A percentile compares a stretch with the other conserved stretches of the same genome.
These are phyloP conservation scores for Rhododendron mucronatum DNA, from an alignment of 148 eudicot species.

Conservation along the genomic window DNA sequence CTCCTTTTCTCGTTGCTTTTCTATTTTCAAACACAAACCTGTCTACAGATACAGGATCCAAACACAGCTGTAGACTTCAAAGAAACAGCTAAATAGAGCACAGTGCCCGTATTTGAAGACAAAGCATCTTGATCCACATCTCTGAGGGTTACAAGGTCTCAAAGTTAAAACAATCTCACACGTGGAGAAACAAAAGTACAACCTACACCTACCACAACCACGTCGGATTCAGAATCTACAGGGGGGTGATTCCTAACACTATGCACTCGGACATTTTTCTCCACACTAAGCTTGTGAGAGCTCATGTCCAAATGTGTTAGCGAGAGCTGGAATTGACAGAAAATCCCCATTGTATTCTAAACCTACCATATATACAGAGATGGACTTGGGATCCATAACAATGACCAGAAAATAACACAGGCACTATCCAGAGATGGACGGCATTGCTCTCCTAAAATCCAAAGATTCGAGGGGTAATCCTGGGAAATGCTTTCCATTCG, in stretches of 20 bases:
- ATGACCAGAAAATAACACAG: neutral
- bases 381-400: neutral
- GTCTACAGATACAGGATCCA: neutral
- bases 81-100: neutral
- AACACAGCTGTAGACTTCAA: neutral
- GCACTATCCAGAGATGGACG: constrained; percentile 32
- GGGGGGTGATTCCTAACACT: neutral
- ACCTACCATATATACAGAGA: neutral
- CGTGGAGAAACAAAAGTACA: neutral
- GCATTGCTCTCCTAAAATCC: constrained; percentile 51
- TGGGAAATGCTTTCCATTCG: constrained; percentile 40
- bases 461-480: constrained; percentile 48
- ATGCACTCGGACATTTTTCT: neutral
- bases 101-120: neutral
- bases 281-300: neutral
- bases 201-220: neutral
- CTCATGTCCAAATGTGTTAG: neutral
- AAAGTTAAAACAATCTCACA: neutral
- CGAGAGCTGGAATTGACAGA: neutral
- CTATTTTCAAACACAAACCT: neutral
- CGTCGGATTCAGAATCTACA: neutral
- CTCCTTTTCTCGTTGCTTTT: neutral
- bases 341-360: neutral
- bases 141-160: neutral
- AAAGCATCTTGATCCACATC: neutral